These are phyloP conservation scores for Ganoderma meredithae DNA, from an alignment of 1,284 basidiomycete genomes.

Conservation along the genomic window DNA sequence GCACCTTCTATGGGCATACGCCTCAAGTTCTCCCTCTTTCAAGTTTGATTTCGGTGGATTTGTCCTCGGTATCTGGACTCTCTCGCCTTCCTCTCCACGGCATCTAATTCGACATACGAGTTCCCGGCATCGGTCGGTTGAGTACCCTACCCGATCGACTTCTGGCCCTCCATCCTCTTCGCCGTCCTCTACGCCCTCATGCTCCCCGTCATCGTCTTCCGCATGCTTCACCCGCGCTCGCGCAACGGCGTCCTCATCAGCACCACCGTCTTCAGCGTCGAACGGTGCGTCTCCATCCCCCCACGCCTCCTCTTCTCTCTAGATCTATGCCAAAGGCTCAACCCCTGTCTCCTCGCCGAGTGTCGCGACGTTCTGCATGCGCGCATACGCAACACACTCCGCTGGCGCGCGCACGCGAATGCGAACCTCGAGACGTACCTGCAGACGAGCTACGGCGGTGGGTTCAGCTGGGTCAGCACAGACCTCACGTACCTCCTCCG, in stretches of 20 bases:
- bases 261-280: constrained; percentile 25
- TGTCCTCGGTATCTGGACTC: neutral
- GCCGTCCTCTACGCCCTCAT: constrained; percentile 27
- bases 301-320: no score
- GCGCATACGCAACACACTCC: constrained; percentile 39
- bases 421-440: constrained; percentile 41
- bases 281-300: constrained; percentile 27
- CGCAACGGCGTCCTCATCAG: constrained; percentile 29
- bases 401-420: constrained; percentile 31
- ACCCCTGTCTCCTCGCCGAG: neutral
- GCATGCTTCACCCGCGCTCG: constrained; percentile 22
- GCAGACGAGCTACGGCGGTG: constrained; percentile 41
- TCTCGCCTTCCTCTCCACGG: constrained; percentile 1
- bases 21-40: no score
- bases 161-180: constrained; percentile 19
- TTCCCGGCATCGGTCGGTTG: constrained; percentile 22
- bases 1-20: no score
- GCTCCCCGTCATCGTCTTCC: constrained; percentile 27
- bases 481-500: constrained; percentile 39
- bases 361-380: constrained; percentile 39
- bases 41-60: no score
- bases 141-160: constrained; percentile 15
- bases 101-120: constrained; percentile 6
- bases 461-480: constrained; percentile 41
- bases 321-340: no score